Base-by-base conservation (phyloP, 176 grass and related monocot genomes). In the Saccharum officinarum region DNA sequence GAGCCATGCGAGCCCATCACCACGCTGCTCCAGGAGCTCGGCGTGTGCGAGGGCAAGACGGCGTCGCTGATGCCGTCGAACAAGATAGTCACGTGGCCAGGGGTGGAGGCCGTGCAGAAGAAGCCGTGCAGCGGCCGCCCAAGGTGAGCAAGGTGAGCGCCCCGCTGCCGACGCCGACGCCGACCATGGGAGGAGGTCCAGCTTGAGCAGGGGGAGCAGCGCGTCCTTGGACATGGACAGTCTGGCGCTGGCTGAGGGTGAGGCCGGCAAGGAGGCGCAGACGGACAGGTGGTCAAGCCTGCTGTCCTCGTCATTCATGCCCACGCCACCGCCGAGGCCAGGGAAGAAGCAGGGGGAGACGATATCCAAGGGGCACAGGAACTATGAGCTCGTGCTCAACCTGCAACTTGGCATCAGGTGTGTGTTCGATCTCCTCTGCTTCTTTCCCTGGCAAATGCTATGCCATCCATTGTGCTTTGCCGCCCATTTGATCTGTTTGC, bases 141-240 rank as follows among this genome's bases (percentile, higher is more conserved):
- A 47, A 47, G 45, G 45, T 47, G 45, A 47, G 14, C 46, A 46
- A 46, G 45, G 12, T 14, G 45, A 46, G 45, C 3, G 45, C 37
- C 37, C 45, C 45, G 45, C 45, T 46, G 45, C 45, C 3, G 12
- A 46, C 45, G 45, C 12, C 11, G 45, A 46, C 45, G 45, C 26
- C 44, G 88, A 81, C 41, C 73, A 64, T 2, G 83, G 80, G 74
- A 92, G 86, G 90, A 72, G 74, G 69, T 70, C 73, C 4, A 90
- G 69, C 50, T 79, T 17, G 3, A 86, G 74, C 41, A 59, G 88
- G 39, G 82, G 85, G 76, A 92, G 89, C 45, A 87, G 83, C 41
- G 78, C 83, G 37, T 92, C 88, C 14, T 70, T 78, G 11, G 87
- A 88, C 65, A 16, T 86, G 3, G 80, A 85, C 34, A 64, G 37